Conservation (phyloP, 768 basidiomycete genomes). For the Xanthoconium purpureum region DNA sequence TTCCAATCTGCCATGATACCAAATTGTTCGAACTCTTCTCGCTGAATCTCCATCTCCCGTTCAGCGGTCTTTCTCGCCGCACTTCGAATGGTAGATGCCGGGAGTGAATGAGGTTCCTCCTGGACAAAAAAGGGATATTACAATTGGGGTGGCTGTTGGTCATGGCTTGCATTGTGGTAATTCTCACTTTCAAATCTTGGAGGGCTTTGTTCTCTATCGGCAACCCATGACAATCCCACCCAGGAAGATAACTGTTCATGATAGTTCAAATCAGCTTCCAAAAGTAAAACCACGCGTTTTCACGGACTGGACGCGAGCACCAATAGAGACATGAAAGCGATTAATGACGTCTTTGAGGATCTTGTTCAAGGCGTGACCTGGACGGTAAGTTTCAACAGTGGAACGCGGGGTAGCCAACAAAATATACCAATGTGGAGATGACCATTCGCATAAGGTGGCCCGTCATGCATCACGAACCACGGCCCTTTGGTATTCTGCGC, state of each 20-base stretch:
- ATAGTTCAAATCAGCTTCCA: background rate
- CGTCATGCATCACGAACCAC: conserved; percentile 87
- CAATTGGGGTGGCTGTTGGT: background rate
- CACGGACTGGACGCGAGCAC: conserved; percentile 76
- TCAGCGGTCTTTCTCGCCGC: conserved; percentile 72
- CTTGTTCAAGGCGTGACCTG: conserved; percentile 96
- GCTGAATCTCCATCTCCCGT: conserved; percentile 72
- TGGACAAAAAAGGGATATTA: conserved; percentile 21
- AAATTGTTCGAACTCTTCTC: conserved; percentile 72
- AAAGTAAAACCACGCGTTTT: background rate
- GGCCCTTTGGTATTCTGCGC: conserved; percentile 62
- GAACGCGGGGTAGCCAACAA: background rate
- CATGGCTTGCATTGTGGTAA: background rate
- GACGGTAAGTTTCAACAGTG: background rate
- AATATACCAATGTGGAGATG: conserved; percentile 86
- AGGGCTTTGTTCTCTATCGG: conserved; percentile 96
- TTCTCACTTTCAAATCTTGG: conserved; percentile 64
- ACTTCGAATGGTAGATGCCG: conserved; percentile 58
- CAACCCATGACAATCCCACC: conserved; percentile 98
- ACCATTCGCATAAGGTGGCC: conserved; percentile 97
- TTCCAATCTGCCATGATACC: conserved; percentile 94
- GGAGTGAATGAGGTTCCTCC: conserved; percentile 56
- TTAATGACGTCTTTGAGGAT: conserved; percentile 95
- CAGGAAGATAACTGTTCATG: conserved; percentile 77
- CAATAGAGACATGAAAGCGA: conserved; percentile 77